Percentiles rank a stretch among this genome's conserved stretches.
phyloP scores from a whole-genome alignment of 805 yeast genomes.

The Suhomyces canberraensis region DNA sequence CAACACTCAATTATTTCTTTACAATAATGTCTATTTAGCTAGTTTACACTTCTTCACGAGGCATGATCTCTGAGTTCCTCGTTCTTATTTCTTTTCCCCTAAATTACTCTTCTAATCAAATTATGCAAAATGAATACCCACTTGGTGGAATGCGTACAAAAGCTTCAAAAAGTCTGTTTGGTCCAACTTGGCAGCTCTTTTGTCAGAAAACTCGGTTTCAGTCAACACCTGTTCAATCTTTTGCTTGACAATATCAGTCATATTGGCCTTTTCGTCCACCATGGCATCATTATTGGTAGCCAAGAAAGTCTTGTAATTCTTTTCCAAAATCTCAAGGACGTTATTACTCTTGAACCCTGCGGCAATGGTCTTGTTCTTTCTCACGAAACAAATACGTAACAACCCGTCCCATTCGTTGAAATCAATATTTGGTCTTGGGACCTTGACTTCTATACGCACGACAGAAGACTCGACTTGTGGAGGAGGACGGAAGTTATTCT shows the following conservation, averaged over 20 bases:
- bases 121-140: slow-evolving; percentile 92
- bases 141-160: slow-evolving; percentile 91
- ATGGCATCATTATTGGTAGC: slow-evolving; percentile 47
- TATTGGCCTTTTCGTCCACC: slow-evolving; percentile 40
- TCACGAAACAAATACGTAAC: slow-evolving; percentile 82
- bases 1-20: too few species aligned
- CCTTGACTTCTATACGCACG: slow-evolving; percentile 87
- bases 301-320: slow-evolving; percentile 80
- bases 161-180: slow-evolving; percentile 89
- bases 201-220: slow-evolving; percentile 78
- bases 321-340: slow-evolving; percentile 76
- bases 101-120: too few species aligned
- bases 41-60: too few species aligned
- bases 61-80: too few species aligned
- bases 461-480: slow-evolving; percentile 98
- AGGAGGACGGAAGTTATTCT: slow-evolving; percentile 95
- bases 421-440: slow-evolving; percentile 91
- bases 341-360: slow-evolving; percentile 88
- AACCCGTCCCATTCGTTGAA: slow-evolving; percentile 97
- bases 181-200: slow-evolving; percentile 91
- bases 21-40: too few species aligned
- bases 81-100: too few species aligned
- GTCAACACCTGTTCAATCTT: slow-evolving; percentile 71
- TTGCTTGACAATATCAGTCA: slow-evolving; percentile 52
- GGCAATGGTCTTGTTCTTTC: slow-evolving; percentile 88